Evolutionary conservation across 306 rosid species (phyloP), one percentile per base, ranked within the genome.

Genomic region (Dryas octopetala): DNA sequence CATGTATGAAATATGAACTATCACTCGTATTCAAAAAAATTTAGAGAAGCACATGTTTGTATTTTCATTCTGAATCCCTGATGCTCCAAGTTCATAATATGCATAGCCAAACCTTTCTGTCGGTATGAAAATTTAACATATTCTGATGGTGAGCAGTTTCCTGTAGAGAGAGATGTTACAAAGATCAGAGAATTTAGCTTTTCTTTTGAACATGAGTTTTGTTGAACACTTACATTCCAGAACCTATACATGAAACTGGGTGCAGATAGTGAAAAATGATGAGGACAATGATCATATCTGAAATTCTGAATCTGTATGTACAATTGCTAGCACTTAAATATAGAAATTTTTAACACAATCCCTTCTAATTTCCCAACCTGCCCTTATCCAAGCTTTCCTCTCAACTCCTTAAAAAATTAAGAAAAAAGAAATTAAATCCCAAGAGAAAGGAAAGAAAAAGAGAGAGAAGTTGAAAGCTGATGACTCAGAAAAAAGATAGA

Each of bases 1-100:
- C 74, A 68, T 58, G 62, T 53, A 45, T 69, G 82, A 12, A 78
- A 74, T 64, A 66, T 68, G 82, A 12, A 78, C 75, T 64, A 66
- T 68, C 74, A 23, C 73, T 66, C 68, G 68, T 67, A 77, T 76
- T 78, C 55, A 75, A 79, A 66, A 77, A 38, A 71, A 48, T 48
- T 49, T 47, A 28, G 28, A 13, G 40, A 60, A 60, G 17, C 41
- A 9, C 49, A 62, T 43, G 52, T 4, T 47, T 51, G 51, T 17
- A 62, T 60, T n/a, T 58, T 10, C 23, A 19, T 44, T 76, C 38
- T 66, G 55, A 13, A 45, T 26, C 57, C 4, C 46, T 7, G 15
- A 43, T 23, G 73, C 41, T 66, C 66, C 8, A 41, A 38, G 15
- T 44, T 44, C 50, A 5, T 41, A 15, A 63, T 38, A 14, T 14